Evolutionary conservation across 371 early-diverging fungal species (phyloP), one percentile per base, ranked within the genome.

Genomic region (Rhizopus microsporus): DNA sequence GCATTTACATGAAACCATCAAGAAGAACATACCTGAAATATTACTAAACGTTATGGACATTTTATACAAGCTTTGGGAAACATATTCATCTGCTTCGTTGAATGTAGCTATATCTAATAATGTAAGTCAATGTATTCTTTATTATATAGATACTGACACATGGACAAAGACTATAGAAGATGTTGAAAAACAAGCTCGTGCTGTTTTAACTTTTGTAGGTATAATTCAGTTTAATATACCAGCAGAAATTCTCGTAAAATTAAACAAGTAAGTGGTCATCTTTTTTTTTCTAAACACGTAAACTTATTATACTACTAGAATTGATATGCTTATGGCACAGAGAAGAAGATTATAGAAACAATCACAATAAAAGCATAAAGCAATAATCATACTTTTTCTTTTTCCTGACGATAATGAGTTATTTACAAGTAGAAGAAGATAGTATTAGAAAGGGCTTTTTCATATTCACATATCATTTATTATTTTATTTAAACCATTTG

Each of bases 211-310:
- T 43, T 93, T 93, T 82, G 85, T 90, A 1, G 93, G 94, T 8
- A 79, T 85, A 59, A 81, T 94, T 54, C 90, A 90, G 69, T 90
- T 91, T 72, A 76, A 89, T 23, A 89, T 94, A 69, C 90, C 94
- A 5, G 79, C 82, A 3, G 94, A 93, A 52, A 87, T 87, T 0
- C 86, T 89, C 52, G 84, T 87, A 8, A 80, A 81, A 57, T 74
- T 96, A 46, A 94, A 89, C 68, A 85, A 87, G 54, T 81, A 71
- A 57, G 60, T 23, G 23, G 23, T 23, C 2, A 23, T 23, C 23
- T 23, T 23, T 23, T 23, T 45, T 46, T 23, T 47, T 47, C 1
- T 23, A 23, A 23, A 16, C 10, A 23, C 16, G 6, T 33, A n/a
- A 35, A 23, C 4, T 51, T 17, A 17, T 51, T 32, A 23, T 23